Percentiles rank a stretch among this genome's conserved stretches.
These are phyloP conservation scores for Saccharomycopsis synnaedendra DNA, from an alignment of 805 yeast genomes.

Conservation along the genomic window DNA sequence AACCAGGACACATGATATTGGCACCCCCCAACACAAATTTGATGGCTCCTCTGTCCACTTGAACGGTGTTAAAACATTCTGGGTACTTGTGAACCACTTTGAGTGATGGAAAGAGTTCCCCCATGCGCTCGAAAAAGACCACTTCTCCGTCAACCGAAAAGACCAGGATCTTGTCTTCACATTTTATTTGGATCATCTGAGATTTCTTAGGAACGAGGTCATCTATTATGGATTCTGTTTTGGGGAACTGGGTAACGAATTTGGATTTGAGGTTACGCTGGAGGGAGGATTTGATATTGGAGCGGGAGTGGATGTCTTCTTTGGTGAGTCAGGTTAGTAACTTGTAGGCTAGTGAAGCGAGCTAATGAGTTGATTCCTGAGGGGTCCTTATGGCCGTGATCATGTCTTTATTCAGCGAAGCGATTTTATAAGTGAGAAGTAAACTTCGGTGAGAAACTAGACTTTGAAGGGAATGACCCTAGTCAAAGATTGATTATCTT, in stretches of 20 bases:
- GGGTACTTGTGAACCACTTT: conserved; percentile 75
- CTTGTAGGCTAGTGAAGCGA: background rate
- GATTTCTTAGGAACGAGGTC: conserved; percentile 81
- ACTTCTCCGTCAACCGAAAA: conserved; percentile 66
- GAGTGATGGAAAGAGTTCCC: conserved; percentile 59
- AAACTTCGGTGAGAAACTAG: too few species aligned
- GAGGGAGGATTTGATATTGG: conserved; percentile 89
- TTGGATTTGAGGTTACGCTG: conserved; percentile 78
- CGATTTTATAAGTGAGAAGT: background rate
- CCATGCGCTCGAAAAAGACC: conserved; percentile 60
- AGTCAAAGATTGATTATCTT: too few species aligned
- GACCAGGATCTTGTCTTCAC: conserved; percentile 81
- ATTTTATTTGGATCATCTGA: conserved; percentile 67
- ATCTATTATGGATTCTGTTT: conserved; percentile 67
- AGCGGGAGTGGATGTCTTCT: conserved; percentile 82
- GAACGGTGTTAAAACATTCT: conserved; percentile 69
- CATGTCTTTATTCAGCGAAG: background rate
- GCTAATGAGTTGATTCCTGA: conserved; percentile 1
- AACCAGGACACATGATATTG: conserved; percentile 93
- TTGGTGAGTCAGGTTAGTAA: conserved; percentile 46
- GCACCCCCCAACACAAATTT: conserved; percentile 94
- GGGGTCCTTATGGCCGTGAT: too few species aligned
- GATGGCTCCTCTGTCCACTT: conserved; percentile 93
- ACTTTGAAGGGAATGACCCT: too few species aligned
- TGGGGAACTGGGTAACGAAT: conserved; percentile 62